Evolutionary conservation across 2,329 filamentous ascomycete genomes (phyloP).

Genomic region (Arachnomyces sp.): DNA sequence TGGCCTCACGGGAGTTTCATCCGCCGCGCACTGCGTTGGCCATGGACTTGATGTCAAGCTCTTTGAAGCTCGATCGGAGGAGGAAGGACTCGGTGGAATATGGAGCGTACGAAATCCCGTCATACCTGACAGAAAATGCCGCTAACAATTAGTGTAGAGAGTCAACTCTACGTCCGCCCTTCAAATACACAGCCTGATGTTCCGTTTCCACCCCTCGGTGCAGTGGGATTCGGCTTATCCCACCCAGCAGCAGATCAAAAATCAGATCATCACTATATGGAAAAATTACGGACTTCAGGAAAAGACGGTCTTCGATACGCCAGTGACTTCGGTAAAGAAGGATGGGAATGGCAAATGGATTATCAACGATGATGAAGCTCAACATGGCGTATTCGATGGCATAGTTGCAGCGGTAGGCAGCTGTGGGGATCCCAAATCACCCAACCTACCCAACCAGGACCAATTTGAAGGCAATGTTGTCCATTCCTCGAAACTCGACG

Average conservation of each 20-base stretch:
- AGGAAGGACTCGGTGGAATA: conserved; percentile 62
- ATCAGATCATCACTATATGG: conserved; percentile 65
- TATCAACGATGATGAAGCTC: conserved; percentile 62
- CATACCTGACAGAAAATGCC: neutral
- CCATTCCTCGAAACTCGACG: conserved; percentile 68
- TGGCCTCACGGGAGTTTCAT: conserved; percentile 66
- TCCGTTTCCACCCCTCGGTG: conserved; percentile 75
- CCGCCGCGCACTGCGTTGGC: conserved; percentile 73
- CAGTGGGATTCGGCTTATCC: conserved; percentile 71
- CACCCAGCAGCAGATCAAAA: conserved; percentile 63
- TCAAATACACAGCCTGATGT: conserved; percentile 81
- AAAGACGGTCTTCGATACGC: conserved; percentile 63
- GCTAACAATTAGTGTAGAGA: conserved; percentile 37
- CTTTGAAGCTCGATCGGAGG: conserved; percentile 62
- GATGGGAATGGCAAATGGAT: conserved; percentile 65
- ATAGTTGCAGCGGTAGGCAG: conserved; percentile 71
- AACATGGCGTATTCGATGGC: conserved; percentile 67
- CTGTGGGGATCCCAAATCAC: conserved; percentile 69
- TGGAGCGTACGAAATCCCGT: conserved; percentile 55
- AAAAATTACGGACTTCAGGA: conserved; percentile 62
- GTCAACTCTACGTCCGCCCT: conserved; percentile 76
- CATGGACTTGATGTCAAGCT: conserved; percentile 76
- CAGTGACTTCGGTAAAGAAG: conserved; percentile 61
- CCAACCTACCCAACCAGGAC: conserved; percentile 60
- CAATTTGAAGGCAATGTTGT: conserved; percentile 63